Base-by-base conservation (phyloP, 2,329 filamentous ascomycete genomes). In the Rasamsonia emersonii region DNA sequence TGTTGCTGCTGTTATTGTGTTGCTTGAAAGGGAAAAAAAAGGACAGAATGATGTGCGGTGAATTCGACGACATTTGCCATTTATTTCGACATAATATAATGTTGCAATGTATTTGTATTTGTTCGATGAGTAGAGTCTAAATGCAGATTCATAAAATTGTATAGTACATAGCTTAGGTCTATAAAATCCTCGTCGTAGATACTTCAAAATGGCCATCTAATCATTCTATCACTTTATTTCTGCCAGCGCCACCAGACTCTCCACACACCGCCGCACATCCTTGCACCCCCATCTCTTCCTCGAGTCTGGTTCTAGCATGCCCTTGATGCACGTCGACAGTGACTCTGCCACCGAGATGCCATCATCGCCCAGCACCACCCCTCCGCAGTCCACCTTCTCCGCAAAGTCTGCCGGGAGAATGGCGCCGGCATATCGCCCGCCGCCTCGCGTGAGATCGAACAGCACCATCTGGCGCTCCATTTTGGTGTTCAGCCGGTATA, bases 151-250 rank as follows among this genome's bases (percentile, higher is more conserved):
- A 23, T 23, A 23, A 23, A 23, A 23, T 8, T 23, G 20, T n/a
- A 23, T n/a, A 23, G n/a, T 23, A 23, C n/a, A 23, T 23, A 8
- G 20, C 8, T n/a, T n/a, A 8, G 20, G n/a, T 23, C 20, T 23
- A 14, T 8, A 27, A 9, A 9, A 10, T 8, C 24, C 42, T 53
- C 4, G 85, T 78, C 3, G 79, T 79, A 0, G 68, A 62, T n/a
- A 67, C 63, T 37, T 78, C 73, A 21, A 85, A 54, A 0, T 79
- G 79, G 8, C 83, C 76, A 0, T 82, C 69, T 3, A 85, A 58
- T 53, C 84, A 61, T 0, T 71, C 77, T 5, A 84, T 63, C 0
- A 79, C 79, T 2, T 54, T n/a, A n/a, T n/a, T 48, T 1, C 71
- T 62, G 0, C 76, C 76, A 0, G 72, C 67, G 0, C 73, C 77